Conservation (phyloP, 345 rosid genomes). For the Triadica sebifera region DNA sequence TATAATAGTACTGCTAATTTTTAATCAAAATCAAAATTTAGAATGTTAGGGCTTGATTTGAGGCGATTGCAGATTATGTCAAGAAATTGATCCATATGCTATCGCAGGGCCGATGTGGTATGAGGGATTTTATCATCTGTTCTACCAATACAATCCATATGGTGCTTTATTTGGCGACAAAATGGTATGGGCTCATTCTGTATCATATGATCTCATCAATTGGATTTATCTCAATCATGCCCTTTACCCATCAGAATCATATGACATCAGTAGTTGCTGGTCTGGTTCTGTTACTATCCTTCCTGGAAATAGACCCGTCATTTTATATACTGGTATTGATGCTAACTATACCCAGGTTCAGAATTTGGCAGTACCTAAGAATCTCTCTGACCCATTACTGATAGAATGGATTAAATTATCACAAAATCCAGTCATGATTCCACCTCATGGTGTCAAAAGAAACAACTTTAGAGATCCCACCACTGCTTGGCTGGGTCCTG, state of each 20-base stretch:
- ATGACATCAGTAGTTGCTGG: conserved; percentile 63
- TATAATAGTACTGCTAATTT: not conserved
- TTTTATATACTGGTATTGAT: conserved; percentile 60
- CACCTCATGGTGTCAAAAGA: conserved; percentile 37
- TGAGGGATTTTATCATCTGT: conserved; percentile 62
- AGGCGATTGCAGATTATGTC: not conserved
- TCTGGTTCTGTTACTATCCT: conserved; percentile 69
- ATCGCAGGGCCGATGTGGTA: conserved; percentile 69
- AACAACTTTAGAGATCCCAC: conserved; percentile 66
- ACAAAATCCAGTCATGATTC: conserved; percentile 51
- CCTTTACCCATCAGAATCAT: conserved; percentile 50
- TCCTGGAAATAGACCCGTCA: conserved; percentile 50
- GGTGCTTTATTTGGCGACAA: conserved; percentile 45
- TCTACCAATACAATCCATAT: conserved; percentile 61
- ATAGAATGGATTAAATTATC: conserved; percentile 55
- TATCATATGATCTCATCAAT: conserved; percentile 59
- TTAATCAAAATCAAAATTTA: no score
- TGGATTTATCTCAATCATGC: conserved; percentile 64
- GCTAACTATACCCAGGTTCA: conserved; percentile 46
- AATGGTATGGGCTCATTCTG: conserved; percentile 72
- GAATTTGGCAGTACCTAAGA: conserved; percentile 55
- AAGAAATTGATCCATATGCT: not conserved
- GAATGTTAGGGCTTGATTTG: not conserved
- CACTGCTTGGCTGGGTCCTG: conserved; percentile 52
- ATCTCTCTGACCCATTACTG: conserved; percentile 57